A percentile compares a stretch with the other conserved stretches of the same genome.
These are phyloP conservation scores for Botrytis deweyae DNA, from an alignment of 2,329 filamentous ascomycete genomes.

Conservation along the genomic window DNA sequence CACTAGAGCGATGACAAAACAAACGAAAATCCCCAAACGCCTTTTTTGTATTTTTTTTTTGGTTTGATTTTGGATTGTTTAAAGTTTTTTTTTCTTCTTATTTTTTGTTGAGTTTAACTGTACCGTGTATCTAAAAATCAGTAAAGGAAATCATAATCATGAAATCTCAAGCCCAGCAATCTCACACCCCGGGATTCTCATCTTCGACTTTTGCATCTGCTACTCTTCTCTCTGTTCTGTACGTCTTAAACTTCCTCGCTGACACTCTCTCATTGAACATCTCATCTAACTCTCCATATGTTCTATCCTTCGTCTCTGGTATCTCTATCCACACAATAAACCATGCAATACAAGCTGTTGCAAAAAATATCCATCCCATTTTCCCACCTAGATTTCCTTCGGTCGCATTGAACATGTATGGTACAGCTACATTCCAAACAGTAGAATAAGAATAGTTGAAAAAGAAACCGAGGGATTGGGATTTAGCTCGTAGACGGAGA, in stretches of 20 bases:
- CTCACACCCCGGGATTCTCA: neutral
- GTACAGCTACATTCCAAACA: neutral
- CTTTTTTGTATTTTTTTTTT: neutral
- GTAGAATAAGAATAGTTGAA: neutral
- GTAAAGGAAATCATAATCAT: neutral
- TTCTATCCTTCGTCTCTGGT: constrained; percentile 8
- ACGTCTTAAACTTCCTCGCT: neutral
- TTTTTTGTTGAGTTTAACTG: neutral
- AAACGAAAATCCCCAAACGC: neutral
- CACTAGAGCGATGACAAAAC: neutral
- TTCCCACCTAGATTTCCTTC: constrained; percentile 8
- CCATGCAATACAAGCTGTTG: neutral
- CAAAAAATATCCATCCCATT: constrained; percentile 9
- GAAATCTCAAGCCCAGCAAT: neutral
- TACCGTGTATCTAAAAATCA: neutral
- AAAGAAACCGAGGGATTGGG: neutral
- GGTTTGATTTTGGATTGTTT: neutral
- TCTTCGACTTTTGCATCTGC: neutral
- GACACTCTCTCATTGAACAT: neutral
- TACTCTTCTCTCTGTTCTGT: neutral
- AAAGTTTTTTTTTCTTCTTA: neutral
- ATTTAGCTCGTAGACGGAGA: constrained; percentile 5
- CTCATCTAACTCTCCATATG: constrained; percentile 9
- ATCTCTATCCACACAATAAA: neutral
- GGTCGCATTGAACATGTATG: constrained; percentile 10